Evolutionary conservation across 805 yeast species (phyloP), one percentile per base, ranked within the genome.

Genomic region (Metschnikowia anglica): DNA sequence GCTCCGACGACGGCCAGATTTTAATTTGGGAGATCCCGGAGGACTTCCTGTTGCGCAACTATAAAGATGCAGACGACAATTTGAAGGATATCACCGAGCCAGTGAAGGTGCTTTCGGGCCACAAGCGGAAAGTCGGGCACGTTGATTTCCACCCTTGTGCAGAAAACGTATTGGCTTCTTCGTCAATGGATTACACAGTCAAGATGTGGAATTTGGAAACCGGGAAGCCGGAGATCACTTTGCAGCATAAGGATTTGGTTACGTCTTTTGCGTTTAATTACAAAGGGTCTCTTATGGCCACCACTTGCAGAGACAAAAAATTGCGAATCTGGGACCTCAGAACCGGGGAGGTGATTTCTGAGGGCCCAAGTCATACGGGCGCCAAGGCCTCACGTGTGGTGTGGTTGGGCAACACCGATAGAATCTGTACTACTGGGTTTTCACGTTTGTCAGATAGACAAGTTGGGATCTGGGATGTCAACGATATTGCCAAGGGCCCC

Each of bases 381-480:
- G 97, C 97, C 26, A 93, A 93, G 63, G 82, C 87, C 25, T 77
- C 90, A 17, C 80, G 98, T 62, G 85, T 88, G 29, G 80, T 79
- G 12, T 93, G 99, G 98, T 68, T 91, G 47, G 97, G 98, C 26
- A 80, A 87, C 56, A 70, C 84, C 34, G 85, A 90, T 58, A 77
- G 97, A 54, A 68, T 93, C 27, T 85, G 83, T 38, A 91, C 99
- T 29, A 90, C 99, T 7, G 99, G 99, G 1, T 93, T 93, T 63
- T 88, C 96, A 20, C 80, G 85, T 58, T 74, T 87, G 53, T 86
- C 96, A 34, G 98, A 93, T 60, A 88, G 99, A 62, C 98, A 93
- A 68, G 72, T 91, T 47, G 99, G 93, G 55, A 73, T 93, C 44
- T 93, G 99, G 99, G 89, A 93, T 56, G 74, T 89, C 16, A 72